These are phyloP conservation scores for Paracorniculantispora psalliotae DNA, from an alignment of 2,329 filamentous ascomycete genomes.

Conservation along the genomic window DNA sequence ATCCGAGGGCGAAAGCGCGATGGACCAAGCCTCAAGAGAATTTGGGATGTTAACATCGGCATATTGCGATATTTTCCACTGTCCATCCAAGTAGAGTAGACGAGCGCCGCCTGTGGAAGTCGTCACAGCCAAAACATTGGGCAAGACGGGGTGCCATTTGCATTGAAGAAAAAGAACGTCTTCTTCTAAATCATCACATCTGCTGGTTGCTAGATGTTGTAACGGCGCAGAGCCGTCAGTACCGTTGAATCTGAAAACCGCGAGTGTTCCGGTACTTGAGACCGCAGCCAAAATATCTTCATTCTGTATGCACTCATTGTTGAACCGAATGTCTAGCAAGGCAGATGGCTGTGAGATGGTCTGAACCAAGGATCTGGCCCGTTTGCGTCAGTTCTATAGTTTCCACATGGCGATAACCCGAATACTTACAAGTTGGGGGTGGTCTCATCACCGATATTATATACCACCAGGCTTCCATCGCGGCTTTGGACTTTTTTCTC, in stretches of 20 bases:
- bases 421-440: constrained; percentile 46
- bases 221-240: constrained; percentile 28
- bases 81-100: constrained; percentile 44
- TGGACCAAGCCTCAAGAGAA: constrained; percentile 68
- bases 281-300: constrained; percentile 63
- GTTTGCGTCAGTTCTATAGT: background rate
- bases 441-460: constrained; percentile 36
- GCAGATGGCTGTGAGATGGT: constrained; percentile 63
- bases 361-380: constrained; percentile 49
- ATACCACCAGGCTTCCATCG: constrained; percentile 69
- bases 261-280: constrained; percentile 69
- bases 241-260: constrained; percentile 55
- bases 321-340: constrained; percentile 82
- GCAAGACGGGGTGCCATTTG: constrained; percentile 60
- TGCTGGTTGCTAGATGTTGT: constrained; percentile 39
- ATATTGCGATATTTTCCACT: constrained; percentile 33
- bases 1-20: constrained; percentile 49
- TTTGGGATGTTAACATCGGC: constrained; percentile 42
- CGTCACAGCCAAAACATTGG: constrained; percentile 60
- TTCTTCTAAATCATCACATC: constrained; percentile 46
- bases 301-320: constrained; percentile 38
- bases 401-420: background rate
- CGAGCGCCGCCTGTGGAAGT: constrained; percentile 63
- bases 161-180: constrained; percentile 66
- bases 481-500: constrained; percentile 52